A percentile compares a stretch with the other conserved stretches of the same genome.
These are phyloP conservation scores for Suillus subluteus DNA, from an alignment of 768 basidiomycete genomes.

Conservation along the genomic window DNA sequence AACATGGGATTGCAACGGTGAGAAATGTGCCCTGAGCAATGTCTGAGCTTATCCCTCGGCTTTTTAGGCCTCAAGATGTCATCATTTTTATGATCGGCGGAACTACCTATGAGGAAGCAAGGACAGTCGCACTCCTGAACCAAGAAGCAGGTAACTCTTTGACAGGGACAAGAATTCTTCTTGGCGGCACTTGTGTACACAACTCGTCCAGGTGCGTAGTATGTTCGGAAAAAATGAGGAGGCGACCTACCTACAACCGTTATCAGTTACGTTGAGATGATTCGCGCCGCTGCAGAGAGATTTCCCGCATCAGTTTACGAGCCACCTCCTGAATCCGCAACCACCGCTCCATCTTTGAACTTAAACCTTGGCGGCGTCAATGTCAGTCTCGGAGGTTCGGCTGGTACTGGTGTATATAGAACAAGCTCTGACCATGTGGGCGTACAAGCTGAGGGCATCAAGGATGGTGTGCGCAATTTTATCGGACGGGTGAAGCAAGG, in stretches of 20 bases:
- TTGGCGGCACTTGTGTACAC: constrained; percentile 95
- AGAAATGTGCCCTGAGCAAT: constrained; percentile 15
- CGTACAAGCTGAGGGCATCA: constrained; percentile 84
- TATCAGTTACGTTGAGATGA: constrained; percentile 85
- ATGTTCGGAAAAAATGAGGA: background rate
- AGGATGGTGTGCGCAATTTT: constrained; percentile 86
- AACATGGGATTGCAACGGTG: constrained; percentile 77
- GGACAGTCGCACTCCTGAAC: constrained; percentile 83
- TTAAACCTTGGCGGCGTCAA: constrained; percentile 92
- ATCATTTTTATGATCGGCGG: constrained; percentile 98
- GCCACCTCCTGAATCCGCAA: constrained; percentile 74
- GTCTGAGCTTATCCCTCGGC: background rate
- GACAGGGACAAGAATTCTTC: constrained; percentile 74
- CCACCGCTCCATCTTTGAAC: constrained; percentile 80
- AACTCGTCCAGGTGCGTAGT: constrained; percentile 83
- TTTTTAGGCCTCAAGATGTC: constrained; percentile 84
- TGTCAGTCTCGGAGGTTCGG: constrained; percentile 88
- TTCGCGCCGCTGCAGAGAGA: constrained; percentile 66
- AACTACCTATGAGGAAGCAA: constrained; percentile 93
- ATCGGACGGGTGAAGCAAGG: constrained; percentile 90
- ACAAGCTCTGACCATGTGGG: constrained; percentile 73
- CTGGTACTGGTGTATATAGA: constrained; percentile 83
- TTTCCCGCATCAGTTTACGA: constrained; percentile 72
- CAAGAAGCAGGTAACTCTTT: constrained; percentile 66
- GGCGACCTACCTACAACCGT: constrained; percentile 14